Base-by-base conservation (phyloP, 495 filamentous ascomycete species). In the Glarea lozoyensis region DNA sequence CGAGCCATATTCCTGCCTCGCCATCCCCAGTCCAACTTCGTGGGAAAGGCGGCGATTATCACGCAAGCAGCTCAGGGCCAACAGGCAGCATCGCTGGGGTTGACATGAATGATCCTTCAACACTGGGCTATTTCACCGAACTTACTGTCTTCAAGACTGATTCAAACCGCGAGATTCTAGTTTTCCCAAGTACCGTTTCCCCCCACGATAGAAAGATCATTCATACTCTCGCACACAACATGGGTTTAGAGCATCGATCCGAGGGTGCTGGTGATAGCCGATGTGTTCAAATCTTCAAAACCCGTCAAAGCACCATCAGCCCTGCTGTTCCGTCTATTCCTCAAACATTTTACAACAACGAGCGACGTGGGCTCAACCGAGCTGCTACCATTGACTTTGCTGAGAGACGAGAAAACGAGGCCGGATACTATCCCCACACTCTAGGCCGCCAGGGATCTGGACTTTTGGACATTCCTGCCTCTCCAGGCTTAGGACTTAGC, bases 301-400 rank as follows among this genome's bases (percentile, higher is more conserved):
- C 58, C 45, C 42, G 74, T 54, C 65, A 73, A 50, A 62, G 72
- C 58, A 72, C 78, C 60, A 63, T 85, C 62, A 81, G 81, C 67
- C 77, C 84, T 36, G 78, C 77, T 13, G 54, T 64, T 49, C 43
- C 43, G 2, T 29, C 32, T 11, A 25, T 44, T 4, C 64, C 78
- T 40, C 60, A 68, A 10, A 76, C 79, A 25, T 83, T 84, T 37
- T 73, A 76, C 13, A 70, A 75, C 42, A 87, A 96, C 46, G 74
- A 78, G 43, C 76, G 88, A 42, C 84, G 89, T 23, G 82, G 78
- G 11, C 68, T 98, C 24, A 92, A 88, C 67, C 84, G 92, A 21
- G 88, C 92, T 15, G 93, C 92, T 23, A 98, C 92, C n/a, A 94
- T 93, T 53, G 90, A 97, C 63, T 98, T 98, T 64, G 88, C 84